Evolutionary conservation across 176 grass and related monocot genomes (phyloP).

Genomic region (Calamus simplicifolius): DNA sequence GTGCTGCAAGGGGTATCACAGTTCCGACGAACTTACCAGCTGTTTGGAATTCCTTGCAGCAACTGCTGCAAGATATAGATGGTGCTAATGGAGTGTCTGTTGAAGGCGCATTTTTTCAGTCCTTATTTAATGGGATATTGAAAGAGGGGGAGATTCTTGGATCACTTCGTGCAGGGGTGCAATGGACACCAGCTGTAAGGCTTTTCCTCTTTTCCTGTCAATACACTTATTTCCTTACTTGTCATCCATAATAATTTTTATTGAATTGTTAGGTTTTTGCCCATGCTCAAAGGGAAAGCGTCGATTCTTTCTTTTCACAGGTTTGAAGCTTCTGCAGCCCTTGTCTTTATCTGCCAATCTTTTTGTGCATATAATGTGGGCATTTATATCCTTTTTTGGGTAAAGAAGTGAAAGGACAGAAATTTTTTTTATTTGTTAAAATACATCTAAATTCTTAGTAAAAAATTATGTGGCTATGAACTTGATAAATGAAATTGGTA

Average conservation of each 20-base stretch:
- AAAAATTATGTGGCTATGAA: too few species aligned
- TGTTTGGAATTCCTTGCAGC: constrained; percentile 93
- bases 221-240: background rate
- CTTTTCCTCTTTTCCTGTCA: constrained; percentile 18
- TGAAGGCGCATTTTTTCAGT: constrained; percentile 86
- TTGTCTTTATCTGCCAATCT: background rate
- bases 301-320: constrained; percentile 98
- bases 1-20: constrained; percentile 82
- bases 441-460: background rate
- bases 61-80: constrained; percentile 86
- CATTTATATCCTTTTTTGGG: too few species aligned
- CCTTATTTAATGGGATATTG: constrained; percentile 83
- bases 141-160: constrained; percentile 72
- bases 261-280: constrained; percentile 64
- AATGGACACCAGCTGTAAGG: constrained; percentile 97
- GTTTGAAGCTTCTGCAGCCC: constrained; percentile 22
- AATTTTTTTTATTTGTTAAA: background rate
- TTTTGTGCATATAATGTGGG: background rate
- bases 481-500: too few species aligned
- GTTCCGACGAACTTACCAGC: constrained; percentile 77
- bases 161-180: constrained; percentile 69
- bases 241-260: background rate
- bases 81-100: constrained; percentile 77
- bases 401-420: too few species aligned
- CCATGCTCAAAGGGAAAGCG: constrained; percentile 93